Base-by-base conservation (phyloP, 1,284 basidiomycete species). In the Cryptococcus sp. region DNA sequence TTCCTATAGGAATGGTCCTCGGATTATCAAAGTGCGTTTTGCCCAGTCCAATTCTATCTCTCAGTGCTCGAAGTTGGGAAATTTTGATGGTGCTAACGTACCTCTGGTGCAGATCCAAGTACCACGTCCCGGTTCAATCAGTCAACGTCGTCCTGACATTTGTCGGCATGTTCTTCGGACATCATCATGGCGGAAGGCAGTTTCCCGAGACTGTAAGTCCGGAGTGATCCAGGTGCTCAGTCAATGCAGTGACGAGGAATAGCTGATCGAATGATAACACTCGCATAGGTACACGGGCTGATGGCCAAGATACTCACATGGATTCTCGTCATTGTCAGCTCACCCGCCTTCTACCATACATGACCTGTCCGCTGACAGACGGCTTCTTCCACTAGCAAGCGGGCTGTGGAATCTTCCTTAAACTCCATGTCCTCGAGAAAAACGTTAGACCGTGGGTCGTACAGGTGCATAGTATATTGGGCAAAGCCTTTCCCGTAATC, bases 1-100 rank as follows among this genome's bases (percentile, higher is more conserved):
- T 93, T 70, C 91, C 91, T 0, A 81, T 87, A 8, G 91, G 91
- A 23, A 93, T 93, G 91, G 88, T 93, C 0, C 79, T 93, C 2
- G 91, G 91, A 10, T 80, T 93, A 26, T 82, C 87, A 8, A 83
- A 87, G 70, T 91, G 85, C 61, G 68, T 61, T 20, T 6, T 41
- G 11, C 23, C 1, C 17, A 17, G 37, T 43, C n/a, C 20, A 47
- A 23, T 46, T 26, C 20, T 56, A 22, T 41, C 45, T 4, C 34
- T 5, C 16, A 11, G 3, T 19, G 6, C 13, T n/a, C 23, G 5
- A 37, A 23, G 15, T 19, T 1, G 16, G 26, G 15, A 38, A 25
- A 44, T 11, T 13, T 25, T 25, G 37, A 41, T 39, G 15, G 16
- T 17, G 34, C 41, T 34, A 10, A 34, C 29, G 29, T 13, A 34